Percentiles rank a stretch among this genome's conserved stretches.
Conservation (phyloP, 441 rosid species). For the Populus hybrid region DNA sequence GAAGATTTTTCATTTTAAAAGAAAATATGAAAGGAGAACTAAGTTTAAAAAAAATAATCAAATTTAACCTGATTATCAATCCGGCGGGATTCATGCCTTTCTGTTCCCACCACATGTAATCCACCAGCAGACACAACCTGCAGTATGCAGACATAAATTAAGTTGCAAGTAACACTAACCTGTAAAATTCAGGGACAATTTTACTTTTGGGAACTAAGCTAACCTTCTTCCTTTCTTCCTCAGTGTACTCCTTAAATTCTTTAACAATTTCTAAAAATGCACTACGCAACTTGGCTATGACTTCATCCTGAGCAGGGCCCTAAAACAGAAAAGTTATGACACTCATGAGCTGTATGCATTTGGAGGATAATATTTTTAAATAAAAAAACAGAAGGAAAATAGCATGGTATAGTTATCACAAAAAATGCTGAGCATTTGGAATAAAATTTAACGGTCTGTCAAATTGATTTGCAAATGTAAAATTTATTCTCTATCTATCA, state of each 20-base stretch:
- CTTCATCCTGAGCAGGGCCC: conserved; percentile 96
- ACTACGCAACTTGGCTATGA: conserved; percentile 71
- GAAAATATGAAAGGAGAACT: neutral
- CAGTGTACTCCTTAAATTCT: conserved; percentile 81
- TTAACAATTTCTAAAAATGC: conserved; percentile 69
- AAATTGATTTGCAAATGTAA: conserved; percentile 11
- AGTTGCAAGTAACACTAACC: conserved; percentile 11
- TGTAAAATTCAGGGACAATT: conserved; percentile 9
- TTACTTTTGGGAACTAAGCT: conserved; percentile 7
- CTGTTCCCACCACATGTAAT: conserved; percentile 93
- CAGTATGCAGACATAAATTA: conserved; percentile 18
- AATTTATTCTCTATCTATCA: conserved; percentile 4
- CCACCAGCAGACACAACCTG: conserved; percentile 96
- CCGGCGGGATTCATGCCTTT: conserved; percentile 90
- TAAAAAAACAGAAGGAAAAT: conserved; percentile 1
- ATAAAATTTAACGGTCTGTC: neutral
- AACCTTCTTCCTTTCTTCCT: conserved; percentile 87
- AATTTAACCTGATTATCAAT: conserved; percentile 86
- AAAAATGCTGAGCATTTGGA: neutral
- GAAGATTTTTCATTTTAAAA: neutral
- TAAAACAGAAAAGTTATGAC: conserved; percentile 23
- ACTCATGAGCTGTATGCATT: neutral
- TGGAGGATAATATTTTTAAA: conserved; percentile 2
- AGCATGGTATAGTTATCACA: neutral
- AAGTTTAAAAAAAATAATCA: neutral